Evolutionary conservation across 2,329 filamentous ascomycete genomes (phyloP).

Genomic region (Rhynchosporium agropyri): DNA sequence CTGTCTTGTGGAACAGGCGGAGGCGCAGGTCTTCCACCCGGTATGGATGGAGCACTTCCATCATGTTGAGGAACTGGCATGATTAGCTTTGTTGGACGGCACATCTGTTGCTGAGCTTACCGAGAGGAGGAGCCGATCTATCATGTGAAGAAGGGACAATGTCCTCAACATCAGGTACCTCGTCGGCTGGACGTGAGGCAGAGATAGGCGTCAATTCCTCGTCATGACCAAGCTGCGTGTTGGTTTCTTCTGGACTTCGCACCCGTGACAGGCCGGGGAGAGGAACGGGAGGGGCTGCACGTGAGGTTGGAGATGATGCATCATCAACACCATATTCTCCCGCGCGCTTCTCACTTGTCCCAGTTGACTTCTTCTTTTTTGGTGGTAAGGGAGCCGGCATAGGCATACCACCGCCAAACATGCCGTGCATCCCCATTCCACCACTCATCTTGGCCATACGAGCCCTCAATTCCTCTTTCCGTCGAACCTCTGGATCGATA

Average conservation of each 20-base stretch:
- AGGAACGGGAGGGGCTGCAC: constrained; percentile 56
- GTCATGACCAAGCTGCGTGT: constrained; percentile 45
- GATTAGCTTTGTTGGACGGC: not conserved
- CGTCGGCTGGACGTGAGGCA: constrained; percentile 47
- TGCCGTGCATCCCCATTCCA: constrained; percentile 93
- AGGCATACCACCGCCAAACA: constrained; percentile 78
- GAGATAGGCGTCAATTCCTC: constrained; percentile 55
- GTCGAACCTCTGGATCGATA: constrained; percentile 81
- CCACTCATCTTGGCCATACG: constrained; percentile 99
- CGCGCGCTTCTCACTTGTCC: constrained; percentile 47
- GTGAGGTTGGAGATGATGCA: constrained; percentile 47
- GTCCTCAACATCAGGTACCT: constrained; percentile 59
- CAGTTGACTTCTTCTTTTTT: constrained; percentile 59
- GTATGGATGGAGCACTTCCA: constrained; percentile 41
- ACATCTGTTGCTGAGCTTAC: constrained; percentile 24
- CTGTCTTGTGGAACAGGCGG: constrained; percentile 63
- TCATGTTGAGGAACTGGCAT: constrained; percentile 38
- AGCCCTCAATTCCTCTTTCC: constrained; percentile 85
- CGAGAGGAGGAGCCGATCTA: constrained; percentile 43
- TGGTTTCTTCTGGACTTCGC: constrained; percentile 53
- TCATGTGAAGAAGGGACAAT: constrained; percentile 41
- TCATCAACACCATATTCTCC: constrained; percentile 51
- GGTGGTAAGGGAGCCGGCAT: constrained; percentile 54
- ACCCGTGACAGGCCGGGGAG: constrained; percentile 71
- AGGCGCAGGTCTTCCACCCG: constrained; percentile 54